Evolutionary conservation across 306 rosid species (phyloP).

Genomic region (Gastrolobium bilobum): DNA sequence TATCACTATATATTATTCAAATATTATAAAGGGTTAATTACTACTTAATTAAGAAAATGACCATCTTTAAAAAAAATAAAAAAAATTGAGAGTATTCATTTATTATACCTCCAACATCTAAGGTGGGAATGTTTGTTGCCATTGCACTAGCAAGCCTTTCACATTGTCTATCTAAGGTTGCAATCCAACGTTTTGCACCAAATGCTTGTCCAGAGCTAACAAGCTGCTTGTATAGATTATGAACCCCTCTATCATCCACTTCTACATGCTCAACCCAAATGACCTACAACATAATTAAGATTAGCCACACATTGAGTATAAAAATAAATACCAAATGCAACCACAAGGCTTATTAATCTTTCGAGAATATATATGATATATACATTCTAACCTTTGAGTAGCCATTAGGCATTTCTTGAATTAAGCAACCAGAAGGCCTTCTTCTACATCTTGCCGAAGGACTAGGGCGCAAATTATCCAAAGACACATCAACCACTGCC

Average conservation of each 20-base stretch:
- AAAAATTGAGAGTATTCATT: neutral
- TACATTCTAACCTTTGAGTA: conserved; percentile 75
- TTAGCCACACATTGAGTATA: neutral
- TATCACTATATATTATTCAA: conserved; percentile 59
- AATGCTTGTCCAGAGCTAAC: conserved; percentile 92
- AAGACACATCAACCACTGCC: conserved; percentile 96
- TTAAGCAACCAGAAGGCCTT: conserved; percentile 95
- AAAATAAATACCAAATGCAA: neutral
- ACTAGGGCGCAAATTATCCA: conserved; percentile 84
- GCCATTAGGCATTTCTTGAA: conserved; percentile 99
- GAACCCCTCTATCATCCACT: conserved; percentile 96
- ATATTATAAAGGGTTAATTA: neutral
- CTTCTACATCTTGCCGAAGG: conserved; percentile 75
- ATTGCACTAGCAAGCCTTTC: conserved; percentile 93
- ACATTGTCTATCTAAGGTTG: conserved; percentile 91
- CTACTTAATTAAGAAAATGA: neutral
- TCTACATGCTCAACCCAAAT: conserved; percentile 97
- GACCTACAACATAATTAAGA: conserved; percentile 56
- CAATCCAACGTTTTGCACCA: conserved; percentile 97
- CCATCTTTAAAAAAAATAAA: neutral
- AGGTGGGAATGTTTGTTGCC: conserved; percentile 86
- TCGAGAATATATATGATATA: neutral
- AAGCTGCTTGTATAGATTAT: conserved; percentile 89
- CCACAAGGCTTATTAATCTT: neutral
- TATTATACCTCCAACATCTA: conserved; percentile 85